Conservation (phyloP, 208 protist genomes). For the Herpetomonas tarakana region DNA sequence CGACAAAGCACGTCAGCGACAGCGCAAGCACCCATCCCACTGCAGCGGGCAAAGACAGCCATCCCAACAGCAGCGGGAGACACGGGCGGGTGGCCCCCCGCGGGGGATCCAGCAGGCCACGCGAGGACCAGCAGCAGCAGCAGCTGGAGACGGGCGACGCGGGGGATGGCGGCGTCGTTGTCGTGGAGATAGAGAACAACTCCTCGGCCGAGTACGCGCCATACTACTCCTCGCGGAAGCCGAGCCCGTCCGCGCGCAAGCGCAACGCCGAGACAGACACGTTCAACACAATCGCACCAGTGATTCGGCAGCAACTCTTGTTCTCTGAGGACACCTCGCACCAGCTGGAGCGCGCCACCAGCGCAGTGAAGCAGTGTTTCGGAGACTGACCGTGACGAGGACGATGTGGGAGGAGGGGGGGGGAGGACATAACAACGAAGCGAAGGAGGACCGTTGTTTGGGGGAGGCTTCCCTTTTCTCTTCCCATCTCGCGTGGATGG, state of each 20-base stretch:
- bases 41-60: not conserved
- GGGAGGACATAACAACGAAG: no score
- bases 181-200: not conserved
- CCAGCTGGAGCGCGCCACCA: conserved; percentile 26
- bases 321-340: conserved; percentile 32
- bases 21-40: not conserved
- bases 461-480: no score
- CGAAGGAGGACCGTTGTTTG: no score
- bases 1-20: not conserved
- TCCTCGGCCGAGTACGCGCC: not conserved
- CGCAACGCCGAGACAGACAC: conserved; percentile 20
- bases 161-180: conserved; percentile 4
- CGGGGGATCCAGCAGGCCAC: not conserved
- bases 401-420: not conserved
- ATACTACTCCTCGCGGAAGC: not conserved
- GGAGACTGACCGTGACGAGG: not conserved
- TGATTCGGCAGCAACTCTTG: conserved; percentile 39
- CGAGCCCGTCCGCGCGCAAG: not conserved
- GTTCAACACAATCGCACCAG: conserved; percentile 30
- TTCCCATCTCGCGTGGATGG: no score
- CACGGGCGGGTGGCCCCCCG: not conserved
- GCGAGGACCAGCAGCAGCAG: not conserved
- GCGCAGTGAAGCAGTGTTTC: conserved; percentile 11
- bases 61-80: not conserved
- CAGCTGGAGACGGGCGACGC: not conserved